A percentile compares a stretch with the other conserved stretches of the same genome.
Evolutionary conservation across 345 rosid genomes (phyloP).

Genomic region (Cochlearia excelsa): DNA sequence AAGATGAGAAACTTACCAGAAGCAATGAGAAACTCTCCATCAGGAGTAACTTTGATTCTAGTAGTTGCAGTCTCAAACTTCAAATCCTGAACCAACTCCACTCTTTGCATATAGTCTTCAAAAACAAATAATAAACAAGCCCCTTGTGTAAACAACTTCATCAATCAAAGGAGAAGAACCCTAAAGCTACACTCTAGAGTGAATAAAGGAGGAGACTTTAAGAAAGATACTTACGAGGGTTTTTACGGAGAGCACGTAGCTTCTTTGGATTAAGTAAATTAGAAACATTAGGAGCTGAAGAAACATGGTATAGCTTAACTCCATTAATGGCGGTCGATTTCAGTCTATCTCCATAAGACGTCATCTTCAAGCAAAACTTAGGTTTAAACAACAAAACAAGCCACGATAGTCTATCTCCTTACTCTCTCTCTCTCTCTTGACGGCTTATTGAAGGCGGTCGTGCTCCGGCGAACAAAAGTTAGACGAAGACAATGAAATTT

Average conservation of each 20-base stretch:
- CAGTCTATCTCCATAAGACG: slow-evolving; percentile 57
- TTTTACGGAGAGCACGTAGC: slow-evolving; percentile 72
- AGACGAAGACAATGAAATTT: slow-evolving; percentile 7
- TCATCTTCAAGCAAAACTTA: slow-evolving; percentile 38
- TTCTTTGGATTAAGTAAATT: slow-evolving; percentile 75
- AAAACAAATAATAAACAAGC: slow-evolving; percentile 10
- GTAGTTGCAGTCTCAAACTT: slow-evolving; percentile 79
- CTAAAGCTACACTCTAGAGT: neutral
- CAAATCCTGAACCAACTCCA: slow-evolving; percentile 70
- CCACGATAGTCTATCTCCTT: neutral
- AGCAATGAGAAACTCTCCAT: slow-evolving; percentile 77
- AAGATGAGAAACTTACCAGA: slow-evolving; percentile 51
- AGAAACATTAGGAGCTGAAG: slow-evolving; percentile 63
- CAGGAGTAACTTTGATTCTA: slow-evolving; percentile 74
- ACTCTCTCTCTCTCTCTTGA: neutral
- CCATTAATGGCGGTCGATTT: slow-evolving; percentile 83
- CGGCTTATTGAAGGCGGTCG: slow-evolving; percentile 16
- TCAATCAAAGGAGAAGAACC: neutral
- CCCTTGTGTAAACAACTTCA: neutral
- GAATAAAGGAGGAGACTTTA: slow-evolving; percentile 10
- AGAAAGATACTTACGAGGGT: slow-evolving; percentile 43
- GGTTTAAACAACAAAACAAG: neutral
- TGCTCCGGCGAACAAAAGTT: slow-evolving; percentile 25
- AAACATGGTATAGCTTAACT: slow-evolving; percentile 63
- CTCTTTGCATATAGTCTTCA: slow-evolving; percentile 40